A percentile compares a stretch with the other conserved stretches of the same genome.
These are phyloP conservation scores for Penstemon newberryi DNA, from an alignment of 257 asterid species.

Conservation along the genomic window DNA sequence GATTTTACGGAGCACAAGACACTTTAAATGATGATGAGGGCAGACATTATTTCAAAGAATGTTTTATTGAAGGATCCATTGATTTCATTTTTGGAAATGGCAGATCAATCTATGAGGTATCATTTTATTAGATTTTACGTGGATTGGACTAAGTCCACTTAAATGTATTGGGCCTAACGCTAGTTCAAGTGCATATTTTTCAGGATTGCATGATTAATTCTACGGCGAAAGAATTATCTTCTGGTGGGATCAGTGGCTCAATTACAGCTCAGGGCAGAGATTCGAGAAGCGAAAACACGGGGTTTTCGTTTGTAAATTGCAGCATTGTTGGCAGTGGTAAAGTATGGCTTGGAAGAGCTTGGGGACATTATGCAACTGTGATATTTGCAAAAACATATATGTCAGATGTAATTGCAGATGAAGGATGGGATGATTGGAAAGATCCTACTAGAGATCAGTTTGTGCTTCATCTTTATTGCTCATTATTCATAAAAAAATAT, in stretches of 20 bases:
- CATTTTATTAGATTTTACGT: neutral
- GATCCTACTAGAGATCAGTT: conserved; percentile 72
- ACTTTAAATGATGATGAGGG: conserved; percentile 77
- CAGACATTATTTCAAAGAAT: conserved; percentile 79
- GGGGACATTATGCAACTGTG: conserved; percentile 73
- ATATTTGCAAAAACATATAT: conserved; percentile 61
- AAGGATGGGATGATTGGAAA: conserved; percentile 85
- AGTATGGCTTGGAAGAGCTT: conserved; percentile 89
- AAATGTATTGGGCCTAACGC: no score
- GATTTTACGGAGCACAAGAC: conserved; percentile 82
- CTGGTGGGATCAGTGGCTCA: conserved; percentile 52
- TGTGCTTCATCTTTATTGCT: conserved; percentile 20
- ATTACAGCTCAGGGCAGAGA: conserved; percentile 77
- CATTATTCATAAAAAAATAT: no score
- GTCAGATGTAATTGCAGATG: conserved; percentile 65
- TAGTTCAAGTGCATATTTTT: neutral
- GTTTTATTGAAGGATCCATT: conserved; percentile 84
- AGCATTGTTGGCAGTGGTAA: conserved; percentile 60
- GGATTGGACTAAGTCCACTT: no score
- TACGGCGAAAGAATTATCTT: conserved; percentile 48
- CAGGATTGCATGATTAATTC: conserved; percentile 71
- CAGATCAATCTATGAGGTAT: conserved; percentile 73
- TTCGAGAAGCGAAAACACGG: conserved; percentile 48
- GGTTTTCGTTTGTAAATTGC: conserved; percentile 81
- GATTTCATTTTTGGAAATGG: conserved; percentile 88